These are phyloP conservation scores for Kuraishia capsulata DNA, from an alignment of 805 yeast genomes.

Conservation along the genomic window DNA sequence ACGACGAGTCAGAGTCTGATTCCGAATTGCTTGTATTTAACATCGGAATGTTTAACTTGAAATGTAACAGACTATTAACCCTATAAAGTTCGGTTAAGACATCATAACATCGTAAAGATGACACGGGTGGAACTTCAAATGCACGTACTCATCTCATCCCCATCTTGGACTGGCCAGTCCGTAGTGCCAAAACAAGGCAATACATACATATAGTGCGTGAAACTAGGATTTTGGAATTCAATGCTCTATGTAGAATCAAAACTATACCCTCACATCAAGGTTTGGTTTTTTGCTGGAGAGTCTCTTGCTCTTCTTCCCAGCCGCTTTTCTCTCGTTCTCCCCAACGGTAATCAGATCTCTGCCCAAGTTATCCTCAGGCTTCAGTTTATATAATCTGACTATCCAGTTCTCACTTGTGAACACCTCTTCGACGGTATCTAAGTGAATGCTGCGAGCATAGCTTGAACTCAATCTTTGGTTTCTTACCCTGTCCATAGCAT, in stretches of 20 bases:
- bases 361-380: conserved; percentile 80
- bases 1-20: conserved; percentile 1
- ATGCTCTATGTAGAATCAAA: too few relatives aligned
- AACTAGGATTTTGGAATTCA: too few relatives aligned
- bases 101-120: too few relatives aligned
- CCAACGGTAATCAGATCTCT: conserved; percentile 61
- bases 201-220: too few relatives aligned
- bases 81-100: too few relatives aligned
- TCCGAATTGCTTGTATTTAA: background rate
- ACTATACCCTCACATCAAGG: conserved; percentile 17
- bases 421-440: conserved; percentile 84
- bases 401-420: conserved; percentile 96
- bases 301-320: conserved; percentile 15
- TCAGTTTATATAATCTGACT: conserved; percentile 88
- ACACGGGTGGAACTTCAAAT: too few relatives aligned
- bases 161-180: too few relatives aligned
- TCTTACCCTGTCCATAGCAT: conserved; percentile 80
- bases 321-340: conserved; percentile 30
- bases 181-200: too few relatives aligned
- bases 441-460: conserved; percentile 33
- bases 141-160: too few relatives aligned
- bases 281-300: conserved; percentile 18
- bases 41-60: too few relatives aligned
- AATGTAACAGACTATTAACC: too few relatives aligned
- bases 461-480: conserved; percentile 41